phyloP scores from a whole-genome alignment of 306 rosid species.

The Trifolium dubium region DNA sequence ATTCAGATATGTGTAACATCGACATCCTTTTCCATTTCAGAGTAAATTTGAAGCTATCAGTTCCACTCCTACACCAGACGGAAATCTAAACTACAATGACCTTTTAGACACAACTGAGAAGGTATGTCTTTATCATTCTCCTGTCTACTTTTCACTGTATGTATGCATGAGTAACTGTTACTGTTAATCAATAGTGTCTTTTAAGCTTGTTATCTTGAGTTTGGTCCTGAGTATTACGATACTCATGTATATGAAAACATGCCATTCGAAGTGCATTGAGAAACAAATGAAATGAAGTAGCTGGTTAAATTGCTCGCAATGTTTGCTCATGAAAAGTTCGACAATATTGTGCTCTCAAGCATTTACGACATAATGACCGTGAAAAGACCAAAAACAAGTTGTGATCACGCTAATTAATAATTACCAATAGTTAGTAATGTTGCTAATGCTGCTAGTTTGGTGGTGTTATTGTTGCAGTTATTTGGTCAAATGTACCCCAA shows the following conservation, averaged over 20 bases:
- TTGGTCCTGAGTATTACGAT: not conserved
- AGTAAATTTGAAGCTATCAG: conserved; percentile 59
- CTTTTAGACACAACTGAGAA: conserved; percentile 55
- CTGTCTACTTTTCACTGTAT: not conserved
- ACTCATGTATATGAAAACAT: not conserved
- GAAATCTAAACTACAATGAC: conserved; percentile 67
- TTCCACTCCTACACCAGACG: conserved; percentile 77
- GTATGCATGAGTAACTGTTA: conserved; percentile 15
- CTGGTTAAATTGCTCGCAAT: conserved; percentile 10
- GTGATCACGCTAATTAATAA: not conserved
- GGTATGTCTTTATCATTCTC: conserved; percentile 50
- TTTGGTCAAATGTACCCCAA: conserved; percentile 55
- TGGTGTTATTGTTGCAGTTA: conserved; percentile 46
- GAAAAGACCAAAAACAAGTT: not conserved
- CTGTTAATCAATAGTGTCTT: conserved; percentile 3
- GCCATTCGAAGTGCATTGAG: not conserved
- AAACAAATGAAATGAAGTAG: conserved; percentile 4
- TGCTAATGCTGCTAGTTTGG: conserved; percentile 34
- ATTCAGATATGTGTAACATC: conserved; percentile 30
- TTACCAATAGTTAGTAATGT: conserved; percentile 20
- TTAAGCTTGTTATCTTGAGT: not conserved
- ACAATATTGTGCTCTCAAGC: conserved; percentile 7
- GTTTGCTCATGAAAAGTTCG: conserved; percentile 1
- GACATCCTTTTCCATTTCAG: conserved; percentile 49
- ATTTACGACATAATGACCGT: conserved; percentile 1